Evolutionary conservation across 2,329 filamentous ascomycete genomes (phyloP), one percentile per base, ranked within the genome.

Genomic region (Alternaria infectoria): DNA sequence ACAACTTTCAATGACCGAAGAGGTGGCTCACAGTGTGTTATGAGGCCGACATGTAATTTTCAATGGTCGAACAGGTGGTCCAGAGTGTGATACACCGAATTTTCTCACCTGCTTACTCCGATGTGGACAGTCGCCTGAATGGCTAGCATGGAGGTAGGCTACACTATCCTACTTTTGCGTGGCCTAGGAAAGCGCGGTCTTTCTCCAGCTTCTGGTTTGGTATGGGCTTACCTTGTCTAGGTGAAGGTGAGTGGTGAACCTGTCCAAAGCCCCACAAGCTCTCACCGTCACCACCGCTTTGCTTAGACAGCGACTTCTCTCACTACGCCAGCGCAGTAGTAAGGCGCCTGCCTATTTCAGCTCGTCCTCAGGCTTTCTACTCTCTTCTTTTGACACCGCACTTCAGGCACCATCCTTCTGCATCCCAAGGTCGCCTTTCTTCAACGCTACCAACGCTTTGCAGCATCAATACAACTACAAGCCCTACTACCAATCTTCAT

Each of bases 251-350:
- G 55, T 28, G 32, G 17, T 30, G 19, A 30, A 10, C 5, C 50
- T 21, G 17, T 51, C 43, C 11, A 49, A 54, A 26, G 15, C 17
- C 23, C 28, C 19, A 47, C 32, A 40, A 36, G 13, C 49, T 54
- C 51, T 62, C 56, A 44, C 56, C 19, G 51, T 69, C 62, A 68
- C 64, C 30, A 19, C 25, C 17, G 26, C 63, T 44, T 26, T 19
- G 44, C 46, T 59, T 13, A 23, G 36, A 51, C 61, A 36, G 45
- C 50, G 50, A 19, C 57, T 52, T 67, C 62, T 51, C 63, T 66
- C 52, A 61, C 62, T 15, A 15, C 25, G n/a, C 49, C 23, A 40
- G 19, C 21, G 12, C 28, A 50, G 17, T 21, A 50, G 44, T 15
- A 15, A 32, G 40, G 13, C 30, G 12, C 25, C 17, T 40, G 52